phyloP scores from a whole-genome alignment of 495 filamentous ascomycete species.

The Hypoxylon lenormandii region DNA sequence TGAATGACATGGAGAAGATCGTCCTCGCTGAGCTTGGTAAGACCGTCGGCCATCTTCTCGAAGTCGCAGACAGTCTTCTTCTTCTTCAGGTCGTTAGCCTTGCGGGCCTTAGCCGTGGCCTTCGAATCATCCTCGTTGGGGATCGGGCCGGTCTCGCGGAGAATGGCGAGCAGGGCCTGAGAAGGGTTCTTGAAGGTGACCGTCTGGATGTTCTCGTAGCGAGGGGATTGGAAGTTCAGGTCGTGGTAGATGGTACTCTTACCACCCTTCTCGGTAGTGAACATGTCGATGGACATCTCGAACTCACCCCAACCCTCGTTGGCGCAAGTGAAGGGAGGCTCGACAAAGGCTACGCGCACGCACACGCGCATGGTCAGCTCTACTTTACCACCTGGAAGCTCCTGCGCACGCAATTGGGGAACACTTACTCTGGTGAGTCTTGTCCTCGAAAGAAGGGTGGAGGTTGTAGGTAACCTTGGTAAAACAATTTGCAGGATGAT shows the following conservation, averaged over 20 bases:
- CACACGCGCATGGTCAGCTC: constrained; percentile 10
- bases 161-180: constrained; percentile 75
- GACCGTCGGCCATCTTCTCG: constrained; percentile 94
- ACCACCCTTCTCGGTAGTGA: constrained; percentile 83
- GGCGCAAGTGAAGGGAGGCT: constrained; percentile 85
- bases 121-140: constrained; percentile 76
- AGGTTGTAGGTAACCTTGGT: constrained; percentile 91
- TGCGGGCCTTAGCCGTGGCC: constrained; percentile 65
- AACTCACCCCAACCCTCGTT: constrained; percentile 99
- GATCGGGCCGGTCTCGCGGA: constrained; percentile 85
- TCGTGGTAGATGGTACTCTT: constrained; percentile 86
- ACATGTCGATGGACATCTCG: constrained; percentile 87
- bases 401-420: not conserved
- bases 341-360: constrained; percentile 74
- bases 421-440: constrained; percentile 80
- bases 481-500: constrained; percentile 83
- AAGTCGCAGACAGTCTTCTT: constrained; percentile 87
- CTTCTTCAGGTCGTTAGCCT: constrained; percentile 78
- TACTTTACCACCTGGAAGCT: not conserved
- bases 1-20: constrained; percentile 94
- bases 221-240: constrained; percentile 83
- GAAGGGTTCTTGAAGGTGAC: constrained; percentile 93
- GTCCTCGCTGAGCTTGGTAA: constrained; percentile 85
- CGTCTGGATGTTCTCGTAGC: constrained; percentile 85
- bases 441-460: constrained; percentile 88